Evolutionary conservation across 2,329 filamentous ascomycete species (phyloP), one percentile per base, ranked within the genome.

Genomic region (Ceratocystis cubensis): DNA sequence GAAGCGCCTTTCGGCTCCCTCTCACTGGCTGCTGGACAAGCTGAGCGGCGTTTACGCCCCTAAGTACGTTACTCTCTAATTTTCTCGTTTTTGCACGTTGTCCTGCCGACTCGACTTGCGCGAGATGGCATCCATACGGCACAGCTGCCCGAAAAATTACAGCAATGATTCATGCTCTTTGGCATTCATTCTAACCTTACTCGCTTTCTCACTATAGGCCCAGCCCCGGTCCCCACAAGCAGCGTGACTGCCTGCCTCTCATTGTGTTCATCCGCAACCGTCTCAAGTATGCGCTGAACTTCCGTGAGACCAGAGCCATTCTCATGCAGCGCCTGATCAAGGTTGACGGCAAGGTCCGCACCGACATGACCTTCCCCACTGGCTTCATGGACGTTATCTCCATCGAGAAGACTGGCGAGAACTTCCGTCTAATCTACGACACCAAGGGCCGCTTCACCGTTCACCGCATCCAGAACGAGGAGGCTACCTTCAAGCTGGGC

Each of bases 361-460:
- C 94, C 80, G 94, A 99, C 82, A 83, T 85, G 75, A 99, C 92
- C 82, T 99, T 89, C 88, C 94, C 94, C 74, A 84, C 94, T 73
- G 94, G 94, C 76, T 96, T 95, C 87, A 97, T 97, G 94, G 94
- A 99, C 79, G 94, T 99, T 78, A 96, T 99, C 84, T 84, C 84
- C 76, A 95, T 99, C 78, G 94, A 99, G 82, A 99, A 99, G 91
- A 99, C 94, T 69, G 92, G 92, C 87, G 94, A 99, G 88, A 89
- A 96, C 89, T 99, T 99, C 91, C 93, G 94, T 75, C 91, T 99
- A 74, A 84, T 99, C 86, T 99, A 97, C 88, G 94, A 99, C 81
- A 99, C 93, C 88, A 99, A 99, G 89, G 94, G 94, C 75, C 93
- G 94, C 79, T 99, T 97, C 90, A 96, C 94, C 79, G 92, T 99